Evolutionary conservation across 345 rosid genomes (phyloP), one percentile per base, ranked within the genome.

Genomic region (Citrus mangshanensis): DNA sequence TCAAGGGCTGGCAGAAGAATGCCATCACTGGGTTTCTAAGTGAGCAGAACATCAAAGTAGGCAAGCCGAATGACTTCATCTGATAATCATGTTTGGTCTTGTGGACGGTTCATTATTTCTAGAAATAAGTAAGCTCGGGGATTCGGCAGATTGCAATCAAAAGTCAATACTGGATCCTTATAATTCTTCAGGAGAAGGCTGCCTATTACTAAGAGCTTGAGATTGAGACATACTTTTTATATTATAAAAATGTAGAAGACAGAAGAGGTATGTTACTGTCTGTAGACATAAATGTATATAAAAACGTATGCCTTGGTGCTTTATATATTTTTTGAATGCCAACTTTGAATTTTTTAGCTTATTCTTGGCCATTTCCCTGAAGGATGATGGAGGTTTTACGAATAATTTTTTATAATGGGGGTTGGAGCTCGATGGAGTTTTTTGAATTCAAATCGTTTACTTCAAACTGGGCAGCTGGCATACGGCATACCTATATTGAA

Each of bases 1-100:
- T 92, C 82, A 94, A 95, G 84, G 70, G 97, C 69, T 90, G 98
- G 99, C 97, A 94, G 89, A 95, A 82, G 81, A 90, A 82, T 83
- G 97, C 94, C 30, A 88, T 95, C 69, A 86, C 81, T 40, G 89
- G 76, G 60, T 96, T 86, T 83, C 84, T 91, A 56, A 84, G 80
- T 19, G 96, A 92, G 81, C 85, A 78, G 85, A 88, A 84, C 72
- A 88, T 95, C 77, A 85, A 81, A 84, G 82, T 86, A 35, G 93
- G 93, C 81, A 91, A 88, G 79, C 92, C 91, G 27, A 86, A 81
- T 30, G 92, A 92, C 78, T 92, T 90, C 87, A 56, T 55, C 60
- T 73, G 78, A 72, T 58, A 51, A 71, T 84, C 68, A 76, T 76
- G 19, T 71, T 46, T 21, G 73, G 62, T 12, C n/a, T 46, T 69